phyloP scores from a whole-genome alignment of 495 filamentous ascomycete genomes.

The Penicillium salamii region DNA sequence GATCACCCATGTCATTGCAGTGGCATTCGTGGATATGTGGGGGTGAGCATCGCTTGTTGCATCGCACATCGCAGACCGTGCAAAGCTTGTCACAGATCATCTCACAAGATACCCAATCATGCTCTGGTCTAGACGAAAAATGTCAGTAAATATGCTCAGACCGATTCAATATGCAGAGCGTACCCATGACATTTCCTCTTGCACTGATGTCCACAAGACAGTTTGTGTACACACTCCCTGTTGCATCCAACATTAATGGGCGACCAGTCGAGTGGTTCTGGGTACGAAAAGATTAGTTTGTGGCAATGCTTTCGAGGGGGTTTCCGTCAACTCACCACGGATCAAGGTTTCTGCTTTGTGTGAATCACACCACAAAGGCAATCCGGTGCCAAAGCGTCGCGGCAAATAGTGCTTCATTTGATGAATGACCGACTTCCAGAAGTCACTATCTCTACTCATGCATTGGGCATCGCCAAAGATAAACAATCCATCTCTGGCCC shows the following conservation, averaged over 20 bases:
- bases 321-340: conserved; percentile 18
- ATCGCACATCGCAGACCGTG: conserved; percentile 1
- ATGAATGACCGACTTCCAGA: conserved; percentile 39
- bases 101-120: conserved; percentile 7
- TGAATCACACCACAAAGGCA: conserved; percentile 41
- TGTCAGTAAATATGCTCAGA: not conserved
- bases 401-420: conserved; percentile 23
- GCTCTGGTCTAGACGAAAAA: not conserved
- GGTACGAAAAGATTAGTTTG: not conserved
- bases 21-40: conserved; percentile 5
- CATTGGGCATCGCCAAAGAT: conserved; percentile 76
- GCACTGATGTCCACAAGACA: conserved; percentile 44
- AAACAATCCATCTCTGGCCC: conserved; percentile 81
- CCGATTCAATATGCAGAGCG: not conserved
- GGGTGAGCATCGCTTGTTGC: conserved; percentile 4
- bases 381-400: conserved; percentile 27
- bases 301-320: not conserved
- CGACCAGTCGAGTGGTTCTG: conserved; percentile 47
- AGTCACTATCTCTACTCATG: conserved; percentile 30
- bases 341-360: conserved; percentile 34
- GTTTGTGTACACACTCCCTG: conserved; percentile 20
- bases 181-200: conserved; percentile 38
- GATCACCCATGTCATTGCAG: too few relatives aligned
- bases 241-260: conserved; percentile 52
- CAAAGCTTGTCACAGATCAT: not conserved